Evolutionary conservation across 2,329 filamentous ascomycete genomes (phyloP).

Genomic region (Diaporthe sp.): DNA sequence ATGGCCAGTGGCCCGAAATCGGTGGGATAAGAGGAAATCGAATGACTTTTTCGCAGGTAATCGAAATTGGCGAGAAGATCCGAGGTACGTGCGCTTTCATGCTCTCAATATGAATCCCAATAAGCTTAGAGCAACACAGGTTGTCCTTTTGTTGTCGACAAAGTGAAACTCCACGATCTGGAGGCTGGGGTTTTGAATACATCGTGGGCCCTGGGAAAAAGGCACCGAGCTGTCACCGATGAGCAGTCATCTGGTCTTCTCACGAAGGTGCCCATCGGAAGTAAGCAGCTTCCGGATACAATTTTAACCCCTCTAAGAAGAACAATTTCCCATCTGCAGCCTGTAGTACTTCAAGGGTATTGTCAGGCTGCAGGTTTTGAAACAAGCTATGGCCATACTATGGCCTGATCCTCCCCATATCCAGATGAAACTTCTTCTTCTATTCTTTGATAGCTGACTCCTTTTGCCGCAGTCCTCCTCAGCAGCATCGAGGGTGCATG

Average conservation of each 20-base stretch:
- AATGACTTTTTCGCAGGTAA: constrained; percentile 53
- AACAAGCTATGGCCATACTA: too few relatives aligned
- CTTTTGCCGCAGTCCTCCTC: constrained; percentile 50
- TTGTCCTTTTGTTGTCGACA: constrained; percentile 57
- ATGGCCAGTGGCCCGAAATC: constrained; percentile 57
- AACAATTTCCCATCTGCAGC: too few relatives aligned
- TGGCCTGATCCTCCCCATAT: too few relatives aligned
- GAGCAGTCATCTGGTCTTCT: constrained; percentile 53
- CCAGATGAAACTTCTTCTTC: too few relatives aligned
- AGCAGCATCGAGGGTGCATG: constrained; percentile 58
- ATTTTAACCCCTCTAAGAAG: too few relatives aligned
- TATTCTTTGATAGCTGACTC: too few relatives aligned
- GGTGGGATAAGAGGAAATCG: constrained; percentile 58
- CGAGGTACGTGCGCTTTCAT: constrained; percentile 32
- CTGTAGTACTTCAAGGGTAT: too few relatives aligned
- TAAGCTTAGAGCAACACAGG: constrained; percentile 46
- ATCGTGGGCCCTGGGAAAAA: constrained; percentile 56
- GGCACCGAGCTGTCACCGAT: constrained; percentile 51
- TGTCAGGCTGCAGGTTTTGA: too few relatives aligned
- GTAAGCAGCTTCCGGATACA: too few relatives aligned
- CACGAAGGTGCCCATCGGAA: constrained; percentile 55
- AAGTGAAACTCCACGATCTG: constrained; percentile 62
- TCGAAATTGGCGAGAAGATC: constrained; percentile 53
- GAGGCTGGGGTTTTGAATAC: constrained; percentile 56
- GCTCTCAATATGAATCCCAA: background rate